These are phyloP conservation scores for Elaeis oleifera DNA, from an alignment of 202 grass and related monocot species.

Conservation along the genomic window DNA sequence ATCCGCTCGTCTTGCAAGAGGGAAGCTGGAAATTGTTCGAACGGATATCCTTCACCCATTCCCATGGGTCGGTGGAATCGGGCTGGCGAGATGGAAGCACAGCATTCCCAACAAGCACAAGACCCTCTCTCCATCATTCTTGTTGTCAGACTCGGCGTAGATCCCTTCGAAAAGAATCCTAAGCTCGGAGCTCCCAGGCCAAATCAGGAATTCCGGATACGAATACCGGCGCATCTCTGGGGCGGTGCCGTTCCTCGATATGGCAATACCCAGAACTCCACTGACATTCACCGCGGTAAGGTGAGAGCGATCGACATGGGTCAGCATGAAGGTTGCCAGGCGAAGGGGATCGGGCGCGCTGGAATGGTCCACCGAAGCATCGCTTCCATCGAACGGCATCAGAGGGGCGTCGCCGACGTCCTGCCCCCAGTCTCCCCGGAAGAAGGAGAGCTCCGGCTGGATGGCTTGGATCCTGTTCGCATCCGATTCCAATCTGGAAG, in stretches of 20 bases:
- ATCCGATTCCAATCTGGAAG: slow-evolving; percentile 39
- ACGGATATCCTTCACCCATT: slow-evolving; percentile 41
- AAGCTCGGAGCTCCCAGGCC: slow-evolving; percentile 57
- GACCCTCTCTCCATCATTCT: slow-evolving; percentile 36
- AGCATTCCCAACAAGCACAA: slow-evolving; percentile 72
- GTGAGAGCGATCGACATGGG: slow-evolving; percentile 54
- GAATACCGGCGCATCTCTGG: slow-evolving; percentile 42
- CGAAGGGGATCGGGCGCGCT: slow-evolving; percentile 21
- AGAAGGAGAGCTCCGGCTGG: slow-evolving; percentile 52
- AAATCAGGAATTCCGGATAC: slow-evolving; percentile 60
- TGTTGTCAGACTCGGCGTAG: slow-evolving; percentile 41
- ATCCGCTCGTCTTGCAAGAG: slow-evolving; percentile 35
- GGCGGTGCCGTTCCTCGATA: slow-evolving; percentile 48
- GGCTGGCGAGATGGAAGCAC: slow-evolving; percentile 39
- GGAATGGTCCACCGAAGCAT: slow-evolving; percentile 14
- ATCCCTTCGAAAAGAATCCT: slow-evolving; percentile 75
- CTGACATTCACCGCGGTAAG: slow-evolving; percentile 54
- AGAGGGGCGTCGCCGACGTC: slow-evolving; percentile 29
- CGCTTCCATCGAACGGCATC: slow-evolving; percentile 57
- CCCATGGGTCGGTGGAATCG: slow-evolving; percentile 49
- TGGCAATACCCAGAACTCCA: slow-evolving; percentile 47
- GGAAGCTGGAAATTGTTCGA: slow-evolving; percentile 38
- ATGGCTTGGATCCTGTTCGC: slow-evolving; percentile 42
- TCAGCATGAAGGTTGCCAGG: slow-evolving; percentile 48
- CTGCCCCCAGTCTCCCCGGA: slow-evolving; percentile 69